These are phyloP conservation scores for Isabelozyma rhagii DNA, from an alignment of 805 yeast species.

Conservation along the genomic window DNA sequence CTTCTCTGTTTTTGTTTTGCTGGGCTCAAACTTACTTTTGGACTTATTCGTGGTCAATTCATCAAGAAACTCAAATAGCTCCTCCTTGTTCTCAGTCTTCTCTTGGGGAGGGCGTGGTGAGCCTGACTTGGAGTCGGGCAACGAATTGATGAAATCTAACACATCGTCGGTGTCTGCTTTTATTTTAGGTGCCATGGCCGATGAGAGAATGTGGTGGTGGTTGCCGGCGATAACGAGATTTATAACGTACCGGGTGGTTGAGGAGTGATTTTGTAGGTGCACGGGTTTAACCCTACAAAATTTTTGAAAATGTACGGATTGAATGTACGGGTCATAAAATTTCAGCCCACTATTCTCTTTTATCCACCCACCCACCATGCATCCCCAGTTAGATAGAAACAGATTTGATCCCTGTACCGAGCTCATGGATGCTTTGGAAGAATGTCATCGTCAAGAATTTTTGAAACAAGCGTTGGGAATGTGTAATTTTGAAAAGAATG, in stretches of 20 bases:
- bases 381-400: conserved; percentile 43
- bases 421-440: conserved; percentile 81
- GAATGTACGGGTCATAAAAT: neutral
- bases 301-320: neutral
- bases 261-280: neutral
- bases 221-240: too few relatives aligned
- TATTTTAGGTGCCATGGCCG: conserved; percentile 9
- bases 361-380: conserved; percentile 25
- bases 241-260: too few relatives aligned
- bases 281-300: neutral
- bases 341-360: neutral
- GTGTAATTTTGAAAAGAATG: conserved; percentile 82
- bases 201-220: neutral
- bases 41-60: conserved; percentile 51
- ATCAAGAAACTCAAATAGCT: conserved; percentile 56
- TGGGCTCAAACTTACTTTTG: conserved; percentile 32
- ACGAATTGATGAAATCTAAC: conserved; percentile 72
- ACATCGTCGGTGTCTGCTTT: conserved; percentile 68
- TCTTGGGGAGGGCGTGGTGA: conserved; percentile 26
- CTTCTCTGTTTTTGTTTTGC: conserved; percentile 9
- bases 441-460: conserved; percentile 75
- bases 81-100: conserved; percentile 44
- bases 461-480: conserved; percentile 71
- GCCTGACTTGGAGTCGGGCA: conserved; percentile 56
- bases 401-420: conserved; percentile 62